Conservation (phyloP, 23 red algal species). For the Gracilaria caudata region DNA sequence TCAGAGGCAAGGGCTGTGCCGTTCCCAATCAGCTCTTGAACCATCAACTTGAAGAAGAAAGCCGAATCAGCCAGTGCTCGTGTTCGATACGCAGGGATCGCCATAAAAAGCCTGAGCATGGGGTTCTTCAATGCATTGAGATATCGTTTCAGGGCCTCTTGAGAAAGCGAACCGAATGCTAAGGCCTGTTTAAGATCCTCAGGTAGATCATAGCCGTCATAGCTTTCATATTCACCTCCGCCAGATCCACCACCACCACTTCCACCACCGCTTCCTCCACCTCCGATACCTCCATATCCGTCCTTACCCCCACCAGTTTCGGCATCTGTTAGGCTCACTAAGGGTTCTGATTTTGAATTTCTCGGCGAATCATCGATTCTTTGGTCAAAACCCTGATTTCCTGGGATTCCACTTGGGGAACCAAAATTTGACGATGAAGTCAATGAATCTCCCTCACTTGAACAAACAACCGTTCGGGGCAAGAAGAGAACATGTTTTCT, state of each 20-base stretch:
- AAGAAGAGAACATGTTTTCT: not conserved
- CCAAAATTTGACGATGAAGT: not conserved
- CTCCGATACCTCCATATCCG: slow-evolving; percentile 18
- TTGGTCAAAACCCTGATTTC: not conserved
- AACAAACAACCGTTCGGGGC: not conserved
- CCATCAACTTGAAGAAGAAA: slow-evolving; percentile 93
- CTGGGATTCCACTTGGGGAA: not conserved
- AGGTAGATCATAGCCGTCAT: slow-evolving; percentile 44
- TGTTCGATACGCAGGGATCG: slow-evolving; percentile 68
- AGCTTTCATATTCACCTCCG: slow-evolving; percentile 26
- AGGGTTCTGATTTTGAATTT: not conserved
- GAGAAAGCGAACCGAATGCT: slow-evolving; percentile 44
- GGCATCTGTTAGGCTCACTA: not conserved
- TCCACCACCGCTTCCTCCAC: slow-evolving; percentile 50
- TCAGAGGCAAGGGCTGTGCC: slow-evolving; percentile 90
- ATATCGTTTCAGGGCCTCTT: slow-evolving; percentile 57
- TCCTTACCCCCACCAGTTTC: not conserved
- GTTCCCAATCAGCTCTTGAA: slow-evolving; percentile 96
- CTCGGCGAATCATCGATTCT: not conserved
- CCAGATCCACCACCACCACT: slow-evolving; percentile 26
- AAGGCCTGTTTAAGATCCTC: slow-evolving; percentile 73
- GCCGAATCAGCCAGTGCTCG: slow-evolving; percentile 81
- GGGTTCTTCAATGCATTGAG: slow-evolving; percentile 36
- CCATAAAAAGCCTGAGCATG: slow-evolving; percentile 38
- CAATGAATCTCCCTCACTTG: not conserved